Evolutionary conservation across 441 rosid genomes (phyloP), one percentile per base, ranked within the genome.

Genomic region (Croton setiger): DNA sequence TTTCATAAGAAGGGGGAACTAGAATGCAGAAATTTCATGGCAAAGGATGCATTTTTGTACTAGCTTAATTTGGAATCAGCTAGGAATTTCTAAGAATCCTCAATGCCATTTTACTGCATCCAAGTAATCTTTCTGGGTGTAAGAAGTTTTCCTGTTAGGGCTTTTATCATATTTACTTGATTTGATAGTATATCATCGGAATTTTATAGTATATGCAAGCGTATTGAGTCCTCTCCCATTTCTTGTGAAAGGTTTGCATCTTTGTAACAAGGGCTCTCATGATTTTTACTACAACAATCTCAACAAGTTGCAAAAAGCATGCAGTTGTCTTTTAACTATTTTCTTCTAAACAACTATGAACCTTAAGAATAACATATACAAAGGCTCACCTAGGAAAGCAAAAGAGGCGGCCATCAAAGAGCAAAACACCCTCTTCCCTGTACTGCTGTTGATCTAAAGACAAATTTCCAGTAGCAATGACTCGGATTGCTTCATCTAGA

Each of bases 361-460:
- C 31, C 67, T 63, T 49, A 35, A 8, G 20, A 66, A 27, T 45
- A 75, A 39, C 43, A 65, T 21, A 27, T 27, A 2, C 31, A 36
- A 76, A 66, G 66, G 62, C 92, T 82, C 68, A 93, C 98, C 93
- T 89, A 63, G 87, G 83, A 84, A 86, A 89, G 88, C 92, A 89
- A 81, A 88, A 91, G 51, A 91, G 85, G 43, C 77, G 86, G 61
- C 79, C 81, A 68, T 77, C 74, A 63, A 84, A 89, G 76, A 91
- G 89, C 68, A 80, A 78, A 68, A 79, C 70, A 48, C 95, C 93
- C 39, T 69, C 69, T 64, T 85, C 81, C 69, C 55, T 70, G 53
- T 72, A 54, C 72, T 68, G 73, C 64, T 70, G 72, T 60, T 60
- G 68, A 60, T 66, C 73, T 41, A 71, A 73, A 37, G 54, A 11